A percentile compares a stretch with the other conserved stretches of the same genome.
These are phyloP conservation scores for Ilex paraguariensis DNA, from an alignment of 305 asterid genomes.

Conservation along the genomic window DNA sequence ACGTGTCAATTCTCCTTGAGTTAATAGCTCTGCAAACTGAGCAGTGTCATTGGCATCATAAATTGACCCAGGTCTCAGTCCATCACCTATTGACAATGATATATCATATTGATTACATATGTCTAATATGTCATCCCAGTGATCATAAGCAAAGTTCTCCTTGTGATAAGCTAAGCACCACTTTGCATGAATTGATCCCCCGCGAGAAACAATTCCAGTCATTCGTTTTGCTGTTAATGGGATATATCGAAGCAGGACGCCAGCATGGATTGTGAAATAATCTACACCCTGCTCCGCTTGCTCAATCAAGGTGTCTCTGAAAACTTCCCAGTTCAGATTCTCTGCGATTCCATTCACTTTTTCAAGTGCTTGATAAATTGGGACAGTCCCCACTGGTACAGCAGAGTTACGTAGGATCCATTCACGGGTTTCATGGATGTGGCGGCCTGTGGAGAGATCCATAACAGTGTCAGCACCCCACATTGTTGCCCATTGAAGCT, in stretches of 20 bases:
- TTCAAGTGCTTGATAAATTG: conserved; percentile 92
- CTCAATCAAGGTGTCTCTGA: conserved; percentile 83
- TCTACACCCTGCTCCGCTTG: conserved; percentile 99
- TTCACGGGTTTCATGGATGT: conserved; percentile 96
- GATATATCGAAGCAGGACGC: conserved; percentile 86
- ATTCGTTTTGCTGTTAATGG: conserved; percentile 87
- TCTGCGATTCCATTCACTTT: conserved; percentile 94
- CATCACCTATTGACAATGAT: conserved; percentile 90
- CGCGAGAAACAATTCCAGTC: conserved; percentile 98
- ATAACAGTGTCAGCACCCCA: conserved; percentile 98
- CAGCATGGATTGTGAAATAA: conserved; percentile 95
- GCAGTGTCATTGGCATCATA: conserved; percentile 95
- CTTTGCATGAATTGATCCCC: conserved; percentile 97
- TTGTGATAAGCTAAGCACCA: conserved; percentile 96
- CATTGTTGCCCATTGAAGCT: conserved; percentile 98
- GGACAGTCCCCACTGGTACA: conserved; percentile 94
- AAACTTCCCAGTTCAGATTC: conserved; percentile 85
- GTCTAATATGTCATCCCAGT: conserved; percentile 93
- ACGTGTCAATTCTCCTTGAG: conserved; percentile 92
- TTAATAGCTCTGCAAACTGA: conserved; percentile 91
- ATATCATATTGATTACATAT: conserved; percentile 91
- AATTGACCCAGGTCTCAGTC: conserved; percentile 94
- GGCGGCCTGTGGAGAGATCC: conserved; percentile 97
- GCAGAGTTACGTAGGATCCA: conserved; percentile 97
- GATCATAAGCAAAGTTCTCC: conserved; percentile 94